Evolutionary conservation across 441 rosid species (phyloP), one percentile per base, ranked within the genome.

Genomic region (Adansonia madagascariensis): DNA sequence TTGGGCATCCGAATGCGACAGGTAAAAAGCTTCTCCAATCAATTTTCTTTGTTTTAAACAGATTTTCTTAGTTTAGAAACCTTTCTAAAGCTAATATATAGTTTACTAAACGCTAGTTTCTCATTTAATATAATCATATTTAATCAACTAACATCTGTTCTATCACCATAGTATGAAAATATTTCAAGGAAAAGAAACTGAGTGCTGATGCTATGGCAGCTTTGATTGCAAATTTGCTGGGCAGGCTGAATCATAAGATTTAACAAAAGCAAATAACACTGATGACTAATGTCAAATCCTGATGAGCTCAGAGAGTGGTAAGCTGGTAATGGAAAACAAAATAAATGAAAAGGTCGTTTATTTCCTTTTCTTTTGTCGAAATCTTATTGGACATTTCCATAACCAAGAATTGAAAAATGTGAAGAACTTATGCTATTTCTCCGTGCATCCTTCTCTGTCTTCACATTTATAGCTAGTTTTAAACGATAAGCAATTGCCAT

Each of bases 251-350:
- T 65, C 56, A 24, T 62, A 44, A 31, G 24, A 77, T 52, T 12
- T 18, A 49, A 60, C 71, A 49, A 49, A 59, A 69, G 62, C 71
- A 20, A 44, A 44, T 44, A 44, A 41, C 44, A 41, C 44, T 41
- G 8, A 41, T 41, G 44, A 41, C 7, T 41, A 41, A 41, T 41
- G 44, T 41, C 8, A 4, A 41, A 41, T 41, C 44, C 44, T 41
- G 44, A 41, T 41, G 44, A 41, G 44, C 44, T 44, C 47, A 11
- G 44, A 41, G 2, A 27, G 0, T 6, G 15, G 2, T 22, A 10
- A 27, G 67, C 44, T 62, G n/a, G 17, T 3, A 24, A 24, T 22
- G 1, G 41, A 31, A 31, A 49, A 17, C 18, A 22, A 47, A 49
- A 69, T 49, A 59, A 18, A 7, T 31, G 46, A 12, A 63, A 15